A percentile compares a stretch with the other conserved stretches of the same genome.
Conservation (phyloP, 768 basidiomycete genomes). For the Goffeauzyma gilvescens region DNA sequence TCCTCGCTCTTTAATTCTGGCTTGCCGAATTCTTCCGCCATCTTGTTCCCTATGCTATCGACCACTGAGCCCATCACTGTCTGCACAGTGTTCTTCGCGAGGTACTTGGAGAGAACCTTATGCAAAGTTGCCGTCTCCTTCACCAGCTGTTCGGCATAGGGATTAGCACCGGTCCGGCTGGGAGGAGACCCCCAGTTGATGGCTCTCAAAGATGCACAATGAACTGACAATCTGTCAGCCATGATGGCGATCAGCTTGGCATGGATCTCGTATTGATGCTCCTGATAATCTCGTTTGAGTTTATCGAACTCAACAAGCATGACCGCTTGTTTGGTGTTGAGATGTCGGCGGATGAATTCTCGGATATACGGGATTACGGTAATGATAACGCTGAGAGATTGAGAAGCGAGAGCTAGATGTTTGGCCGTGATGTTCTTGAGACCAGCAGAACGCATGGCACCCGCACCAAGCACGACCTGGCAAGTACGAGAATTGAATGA, state of each 20-base stretch:
- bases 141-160: conserved; percentile 75
- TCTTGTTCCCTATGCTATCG: conserved; percentile 71
- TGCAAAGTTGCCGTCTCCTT: conserved; percentile 90
- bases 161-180: conserved; percentile 37
- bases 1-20: conserved; percentile 65
- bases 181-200: conserved; percentile 3
- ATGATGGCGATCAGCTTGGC: conserved; percentile 94
- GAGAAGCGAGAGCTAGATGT: conserved; percentile 87
- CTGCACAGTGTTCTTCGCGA: conserved; percentile 49
- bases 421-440: conserved; percentile 96
- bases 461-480: conserved; percentile 92
- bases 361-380: conserved; percentile 88
- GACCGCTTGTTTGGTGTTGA: conserved; percentile 83
- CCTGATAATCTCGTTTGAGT: conserved; percentile 93
- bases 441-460: conserved; percentile 96
- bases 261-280: conserved; percentile 98
- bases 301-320: conserved; percentile 98
- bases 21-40: conserved; percentile 66
- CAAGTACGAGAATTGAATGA: conserved; percentile 95
- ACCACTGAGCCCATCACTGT: conserved; percentile 90
- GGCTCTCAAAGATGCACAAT: conserved; percentile 66
- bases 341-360: conserved; percentile 80
- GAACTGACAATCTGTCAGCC: conserved; percentile 75
- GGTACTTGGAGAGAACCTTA: conserved; percentile 83
- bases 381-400: conserved; percentile 83